Evolutionary conservation across 2,329 filamentous ascomycete species (phyloP), one percentile per base, ranked within the genome.

Genomic region (Botrytis elliptica): DNA sequence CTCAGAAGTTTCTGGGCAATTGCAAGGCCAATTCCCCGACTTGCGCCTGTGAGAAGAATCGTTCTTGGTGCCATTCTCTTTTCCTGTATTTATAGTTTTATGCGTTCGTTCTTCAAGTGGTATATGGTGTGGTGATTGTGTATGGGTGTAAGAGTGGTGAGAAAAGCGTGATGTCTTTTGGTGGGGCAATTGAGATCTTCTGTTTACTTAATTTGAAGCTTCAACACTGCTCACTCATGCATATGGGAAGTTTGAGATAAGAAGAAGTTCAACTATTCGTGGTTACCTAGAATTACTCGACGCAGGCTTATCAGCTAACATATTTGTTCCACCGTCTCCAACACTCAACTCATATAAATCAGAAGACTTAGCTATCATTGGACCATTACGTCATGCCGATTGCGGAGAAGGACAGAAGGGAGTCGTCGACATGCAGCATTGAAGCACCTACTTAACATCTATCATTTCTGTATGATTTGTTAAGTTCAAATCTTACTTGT

Each of bases 21-120:
- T 74, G 88, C 87, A 18, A 89, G 84, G 66, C 89, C 89, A 70
- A 91, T 87, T 40, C 89, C 89, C 73, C 88, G 88, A 81, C 88
- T 90, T 29, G 89, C 89, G 44, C 89, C 89, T 4, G 89, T 91
- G 49, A 95, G 85, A 74, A 94, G 90, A 79, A 94, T 88, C 36
- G 89, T 90, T 81, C 93, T 92, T 12, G 87, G 82, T n/a, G 84
- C 70, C 83, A 88, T 86, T 25, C 7, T 69, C 14, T 83, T 87
- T 29, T 57, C 22, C 1, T 7, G 42, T 33, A 42, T 25, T 10
- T 2, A 38, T 42, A n/a, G 9, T 18, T 42, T 33, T 44, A 3
- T 33, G 25, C 44, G 66, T 42, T 33, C 16, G 40, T 33, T 22
- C 2, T 33, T 12, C n/a, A 16, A n/a, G 12, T 25, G 9, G 18